Conservation (phyloP, 148 eudicot genomes). For the Drosera capensis region DNA sequence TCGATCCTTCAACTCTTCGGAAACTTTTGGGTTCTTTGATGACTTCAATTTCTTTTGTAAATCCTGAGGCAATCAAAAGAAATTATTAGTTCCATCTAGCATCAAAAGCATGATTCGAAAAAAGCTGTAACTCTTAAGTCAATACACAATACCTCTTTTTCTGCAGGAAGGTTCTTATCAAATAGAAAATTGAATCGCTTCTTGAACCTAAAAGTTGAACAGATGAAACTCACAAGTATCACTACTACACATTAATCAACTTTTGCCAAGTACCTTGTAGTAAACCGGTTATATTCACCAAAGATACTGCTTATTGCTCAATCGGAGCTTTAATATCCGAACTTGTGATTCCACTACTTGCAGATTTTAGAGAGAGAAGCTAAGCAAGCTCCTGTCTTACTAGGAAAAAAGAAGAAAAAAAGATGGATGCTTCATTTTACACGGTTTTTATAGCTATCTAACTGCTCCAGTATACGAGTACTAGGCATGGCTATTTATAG, state of each 20-base stretch:
- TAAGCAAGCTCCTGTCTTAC: too few relatives aligned
- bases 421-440: too few relatives aligned
- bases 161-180: constrained; percentile 59
- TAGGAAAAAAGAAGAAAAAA: too few relatives aligned
- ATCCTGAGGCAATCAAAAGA: constrained; percentile 22
- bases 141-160: constrained; percentile 42
- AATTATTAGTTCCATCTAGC: constrained; percentile 2
- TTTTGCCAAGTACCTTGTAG: neutral
- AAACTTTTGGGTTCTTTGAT: constrained; percentile 40
- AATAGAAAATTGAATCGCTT: constrained; percentile 70
- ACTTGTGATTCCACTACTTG: too few relatives aligned
- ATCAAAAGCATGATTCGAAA: neutral
- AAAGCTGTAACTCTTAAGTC: neutral
- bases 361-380: too few relatives aligned
- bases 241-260: neutral
- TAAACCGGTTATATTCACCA: neutral
- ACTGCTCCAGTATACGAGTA: too few relatives aligned
- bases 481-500: too few relatives aligned
- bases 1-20: constrained; percentile 30
- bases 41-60: constrained; percentile 45
- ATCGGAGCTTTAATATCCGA: too few relatives aligned
- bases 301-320: too few relatives aligned
- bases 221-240: too few relatives aligned
- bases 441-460: too few relatives aligned
- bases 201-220: constrained; percentile 47